These are phyloP conservation scores for Trichophyton rubrum DNA, from an alignment of 2,329 filamentous ascomycete species.

Conservation along the genomic window DNA sequence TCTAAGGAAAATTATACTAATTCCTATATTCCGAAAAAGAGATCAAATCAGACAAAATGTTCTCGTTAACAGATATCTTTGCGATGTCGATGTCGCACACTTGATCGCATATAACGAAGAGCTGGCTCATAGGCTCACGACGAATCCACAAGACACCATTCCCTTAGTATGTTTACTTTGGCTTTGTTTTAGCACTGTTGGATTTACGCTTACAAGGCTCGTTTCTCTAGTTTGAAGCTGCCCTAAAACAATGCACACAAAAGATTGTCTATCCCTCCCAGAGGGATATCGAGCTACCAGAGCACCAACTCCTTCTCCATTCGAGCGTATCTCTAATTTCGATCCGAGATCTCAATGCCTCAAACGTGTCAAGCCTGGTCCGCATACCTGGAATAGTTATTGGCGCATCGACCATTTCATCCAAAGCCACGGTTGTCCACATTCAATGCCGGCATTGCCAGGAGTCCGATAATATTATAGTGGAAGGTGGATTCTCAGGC, in stretches of 20 bases:
- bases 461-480: constrained; percentile 54
- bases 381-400: constrained; percentile 96
- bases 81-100: constrained; percentile 90
- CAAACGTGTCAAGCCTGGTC: constrained; percentile 86
- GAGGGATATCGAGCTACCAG: constrained; percentile 57
- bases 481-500: constrained; percentile 77
- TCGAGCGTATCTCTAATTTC: constrained; percentile 83
- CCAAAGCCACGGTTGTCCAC: constrained; percentile 76
- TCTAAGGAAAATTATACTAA: neutral
- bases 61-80: constrained; percentile 84
- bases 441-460: constrained; percentile 84
- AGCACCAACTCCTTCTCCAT: constrained; percentile 90
- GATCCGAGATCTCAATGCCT: constrained; percentile 85
- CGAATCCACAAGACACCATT: constrained; percentile 83
- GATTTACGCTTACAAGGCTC: neutral
- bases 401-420: constrained; percentile 89
- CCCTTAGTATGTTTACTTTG: constrained; percentile 57
- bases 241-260: constrained; percentile 80
- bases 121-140: constrained; percentile 75
- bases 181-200: neutral
- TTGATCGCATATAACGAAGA: constrained; percentile 95
- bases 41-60: constrained; percentile 94
- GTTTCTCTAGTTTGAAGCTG: constrained; percentile 64
- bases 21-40: constrained; percentile 36
- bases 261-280: constrained; percentile 79